These are phyloP conservation scores for Tulasnella sp. DNA, from an alignment of 768 basidiomycete species.

Conservation along the genomic window DNA sequence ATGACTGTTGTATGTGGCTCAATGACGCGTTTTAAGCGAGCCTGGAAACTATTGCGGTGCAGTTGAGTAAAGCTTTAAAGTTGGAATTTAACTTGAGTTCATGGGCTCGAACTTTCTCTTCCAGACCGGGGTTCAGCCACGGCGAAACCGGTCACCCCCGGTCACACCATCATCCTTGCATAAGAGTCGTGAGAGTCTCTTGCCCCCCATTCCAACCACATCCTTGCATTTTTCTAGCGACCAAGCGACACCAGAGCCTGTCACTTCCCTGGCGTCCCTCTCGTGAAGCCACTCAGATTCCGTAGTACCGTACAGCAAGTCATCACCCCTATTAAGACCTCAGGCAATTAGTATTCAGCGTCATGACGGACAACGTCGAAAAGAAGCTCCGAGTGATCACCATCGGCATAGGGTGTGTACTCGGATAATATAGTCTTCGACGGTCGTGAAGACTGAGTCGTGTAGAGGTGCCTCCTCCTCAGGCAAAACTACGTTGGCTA, in stretches of 20 bases:
- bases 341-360: neutral
- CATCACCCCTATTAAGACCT: neutral
- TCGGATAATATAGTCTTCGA: neutral
- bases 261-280: neutral
- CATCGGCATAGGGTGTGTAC: constrained; percentile 11
- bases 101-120: neutral
- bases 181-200: neutral
- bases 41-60: too few species aligned
- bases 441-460: neutral
- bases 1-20: too few species aligned
- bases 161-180: neutral
- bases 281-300: neutral
- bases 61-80: too few species aligned
- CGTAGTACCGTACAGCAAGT: constrained; percentile 9
- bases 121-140: neutral
- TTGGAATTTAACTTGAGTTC: too few species aligned
- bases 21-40: too few species aligned
- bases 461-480: constrained; percentile 87
- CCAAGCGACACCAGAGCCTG: neutral
- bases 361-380: neutral
- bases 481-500: constrained; percentile 94
- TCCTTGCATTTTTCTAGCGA: neutral
- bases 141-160: neutral
- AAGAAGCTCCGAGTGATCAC: constrained; percentile 12
- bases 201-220: neutral